Conservation (phyloP, 1,284 basidiomycete genomes). For the Moesziomyces antarcticus region DNA sequence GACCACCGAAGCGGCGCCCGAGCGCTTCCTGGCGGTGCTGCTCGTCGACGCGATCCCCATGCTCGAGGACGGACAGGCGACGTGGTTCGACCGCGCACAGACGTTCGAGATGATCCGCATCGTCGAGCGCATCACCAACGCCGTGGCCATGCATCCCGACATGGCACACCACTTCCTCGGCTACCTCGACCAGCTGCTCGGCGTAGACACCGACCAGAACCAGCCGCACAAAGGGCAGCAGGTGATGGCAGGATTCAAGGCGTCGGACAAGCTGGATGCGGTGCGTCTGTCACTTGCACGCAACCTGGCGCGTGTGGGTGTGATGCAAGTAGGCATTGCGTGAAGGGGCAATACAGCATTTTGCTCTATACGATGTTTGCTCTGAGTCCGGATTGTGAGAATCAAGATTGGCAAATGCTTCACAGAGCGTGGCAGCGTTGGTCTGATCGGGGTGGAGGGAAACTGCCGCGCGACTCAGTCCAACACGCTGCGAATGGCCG, state of each 20-base stretch:
- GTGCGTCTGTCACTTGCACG: conserved; percentile 52
- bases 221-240: conserved; percentile 5
- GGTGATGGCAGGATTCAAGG: conserved; percentile 13
- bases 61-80: conserved; percentile 44
- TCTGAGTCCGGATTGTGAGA: too few relatives aligned
- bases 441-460: neutral
- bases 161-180: conserved; percentile 57
- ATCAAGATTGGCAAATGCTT: too few relatives aligned
- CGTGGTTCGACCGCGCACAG: conserved; percentile 54
- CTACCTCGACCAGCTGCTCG: conserved; percentile 46
- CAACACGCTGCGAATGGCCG: neutral
- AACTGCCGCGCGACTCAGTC: neutral
- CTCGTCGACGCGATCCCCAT: conserved; percentile 63
- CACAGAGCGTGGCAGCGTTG: neutral
- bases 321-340: conserved; percentile 43
- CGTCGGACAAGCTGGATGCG: conserved; percentile 49
- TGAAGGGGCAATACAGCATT: neutral
- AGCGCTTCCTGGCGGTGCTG: conserved; percentile 61
- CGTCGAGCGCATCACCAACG: conserved; percentile 55
- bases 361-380: too few relatives aligned
- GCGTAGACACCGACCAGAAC: conserved; percentile 12
- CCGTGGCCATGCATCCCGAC: conserved; percentile 39
- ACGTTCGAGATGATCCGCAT: conserved; percentile 62
- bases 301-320: conserved; percentile 49
- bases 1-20: conserved; percentile 61